Percentiles rank a stretch among this genome's conserved stretches.
Conservation (phyloP, 176 grass and related monocot species). For the Oropetium thomaeum region DNA sequence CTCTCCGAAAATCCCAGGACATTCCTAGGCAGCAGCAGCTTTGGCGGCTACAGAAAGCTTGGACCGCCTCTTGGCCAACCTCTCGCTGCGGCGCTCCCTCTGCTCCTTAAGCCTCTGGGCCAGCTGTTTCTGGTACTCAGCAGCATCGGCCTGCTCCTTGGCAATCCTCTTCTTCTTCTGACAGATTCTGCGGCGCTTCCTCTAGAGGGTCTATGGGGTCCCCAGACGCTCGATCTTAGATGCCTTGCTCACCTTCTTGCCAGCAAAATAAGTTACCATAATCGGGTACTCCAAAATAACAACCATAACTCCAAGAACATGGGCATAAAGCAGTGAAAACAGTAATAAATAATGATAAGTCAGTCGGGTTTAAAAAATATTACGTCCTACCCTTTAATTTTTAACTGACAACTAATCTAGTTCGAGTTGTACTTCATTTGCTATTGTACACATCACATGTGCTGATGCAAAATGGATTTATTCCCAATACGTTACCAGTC, state of each 20-base stretch:
- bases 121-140: constrained; percentile 89
- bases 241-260: constrained; percentile 89
- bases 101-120: constrained; percentile 94
- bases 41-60: constrained; percentile 64
- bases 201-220: constrained; percentile 68
- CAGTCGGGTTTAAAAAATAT: not conserved
- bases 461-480: no score
- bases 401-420: not conserved
- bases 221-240: constrained; percentile 93
- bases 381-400: no score
- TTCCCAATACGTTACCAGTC: not conserved
- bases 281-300: not conserved
- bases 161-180: constrained; percentile 84
- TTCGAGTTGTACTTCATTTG: not conserved
- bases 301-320: not conserved
- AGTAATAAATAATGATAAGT: not conserved
- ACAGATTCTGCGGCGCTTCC: constrained; percentile 70
- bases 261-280: constrained; percentile 12
- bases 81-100: constrained; percentile 71
- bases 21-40: constrained; percentile 39
- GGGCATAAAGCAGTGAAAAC: no score
- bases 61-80: constrained; percentile 85
- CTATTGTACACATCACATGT: no score
- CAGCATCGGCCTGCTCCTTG: constrained; percentile 80
- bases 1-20: not conserved